Conservation (phyloP, 148 eudicot genomes). For the Limonium bicolor region DNA sequence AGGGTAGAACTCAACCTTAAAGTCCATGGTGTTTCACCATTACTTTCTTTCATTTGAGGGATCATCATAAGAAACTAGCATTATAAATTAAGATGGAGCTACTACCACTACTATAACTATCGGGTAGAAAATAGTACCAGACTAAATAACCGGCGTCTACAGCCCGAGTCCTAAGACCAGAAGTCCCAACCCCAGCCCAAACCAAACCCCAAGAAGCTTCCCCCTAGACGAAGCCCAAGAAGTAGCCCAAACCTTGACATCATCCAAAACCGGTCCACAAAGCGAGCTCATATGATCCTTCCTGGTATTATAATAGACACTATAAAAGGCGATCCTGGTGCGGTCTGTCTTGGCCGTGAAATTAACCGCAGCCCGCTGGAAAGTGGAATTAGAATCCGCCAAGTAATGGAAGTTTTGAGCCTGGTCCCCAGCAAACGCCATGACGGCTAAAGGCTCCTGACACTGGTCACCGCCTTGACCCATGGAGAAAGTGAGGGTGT, state of each 20-base stretch:
- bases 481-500: constrained; percentile 47
- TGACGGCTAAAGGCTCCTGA: constrained; percentile 70
- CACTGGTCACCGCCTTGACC: constrained; percentile 78
- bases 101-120: no score
- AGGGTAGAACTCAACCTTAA: no score
- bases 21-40: no score
- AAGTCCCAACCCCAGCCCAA: constrained; percentile 14
- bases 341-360: constrained; percentile 88
- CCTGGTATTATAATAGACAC: constrained; percentile 87
- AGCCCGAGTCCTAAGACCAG: constrained; percentile 14
- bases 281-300: constrained; percentile 91
- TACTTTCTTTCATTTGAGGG: no score
- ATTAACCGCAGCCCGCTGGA: constrained; percentile 40
- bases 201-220: no score
- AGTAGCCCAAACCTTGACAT: constrained; percentile 63
- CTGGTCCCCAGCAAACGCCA: constrained; percentile 96
- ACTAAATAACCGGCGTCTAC: no score
- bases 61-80: no score
- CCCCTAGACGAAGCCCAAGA: no score
- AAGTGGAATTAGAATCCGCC: constrained; percentile 41
- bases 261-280: constrained; percentile 94
- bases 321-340: constrained; percentile 75
- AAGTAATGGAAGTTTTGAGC: constrained; percentile 70
- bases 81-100: no score
- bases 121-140: no score